A percentile compares a stretch with the other conserved stretches of the same genome.
These are phyloP conservation scores for Zygotorulaspora chibaensis DNA, from an alignment of 805 yeast species.

Conservation along the genomic window DNA sequence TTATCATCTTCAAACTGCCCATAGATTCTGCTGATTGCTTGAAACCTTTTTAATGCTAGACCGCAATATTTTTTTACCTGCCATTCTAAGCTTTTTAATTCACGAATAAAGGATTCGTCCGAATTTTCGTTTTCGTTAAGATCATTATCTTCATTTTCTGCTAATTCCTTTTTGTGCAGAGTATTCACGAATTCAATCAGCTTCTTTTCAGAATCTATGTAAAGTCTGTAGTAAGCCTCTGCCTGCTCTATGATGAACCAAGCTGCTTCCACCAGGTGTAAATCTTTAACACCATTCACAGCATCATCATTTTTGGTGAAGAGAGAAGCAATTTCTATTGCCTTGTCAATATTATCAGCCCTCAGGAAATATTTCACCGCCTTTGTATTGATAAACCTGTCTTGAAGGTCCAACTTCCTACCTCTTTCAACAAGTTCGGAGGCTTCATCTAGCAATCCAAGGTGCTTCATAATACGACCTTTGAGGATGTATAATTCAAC, in stretches of 20 bases:
- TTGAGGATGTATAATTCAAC: constrained; percentile 78
- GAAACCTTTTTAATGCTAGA: constrained; percentile 73
- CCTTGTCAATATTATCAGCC: constrained; percentile 68
- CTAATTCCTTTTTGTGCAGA: constrained; percentile 12
- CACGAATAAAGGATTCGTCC: constrained; percentile 27
- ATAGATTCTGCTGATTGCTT: constrained; percentile 61
- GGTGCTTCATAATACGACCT: constrained; percentile 74
- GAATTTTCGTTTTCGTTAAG: constrained; percentile 21
- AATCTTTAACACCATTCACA: constrained; percentile 79
- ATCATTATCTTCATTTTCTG: constrained; percentile 4
- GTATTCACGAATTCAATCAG: constrained; percentile 15
- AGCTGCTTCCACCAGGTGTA: constrained; percentile 84
- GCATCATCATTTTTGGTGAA: constrained; percentile 84
- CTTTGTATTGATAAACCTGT: constrained; percentile 85
- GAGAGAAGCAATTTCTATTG: constrained; percentile 65
- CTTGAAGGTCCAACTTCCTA: constrained; percentile 76
- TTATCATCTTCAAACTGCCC: constrained; percentile 76
- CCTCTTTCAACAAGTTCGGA: constrained; percentile 64
- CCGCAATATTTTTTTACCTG: constrained; percentile 51
- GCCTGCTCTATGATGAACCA: constrained; percentile 88
- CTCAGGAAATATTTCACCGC: constrained; percentile 79
- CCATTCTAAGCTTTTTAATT: constrained; percentile 41
- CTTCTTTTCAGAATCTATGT: constrained; percentile 34
- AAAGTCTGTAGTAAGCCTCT: constrained; percentile 68
- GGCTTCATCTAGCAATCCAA: constrained; percentile 60